Evolutionary conservation across 2,329 filamentous ascomycete species (phyloP), one percentile per base, ranked within the genome.

Genomic region (Rachicladosporium sp.): DNA sequence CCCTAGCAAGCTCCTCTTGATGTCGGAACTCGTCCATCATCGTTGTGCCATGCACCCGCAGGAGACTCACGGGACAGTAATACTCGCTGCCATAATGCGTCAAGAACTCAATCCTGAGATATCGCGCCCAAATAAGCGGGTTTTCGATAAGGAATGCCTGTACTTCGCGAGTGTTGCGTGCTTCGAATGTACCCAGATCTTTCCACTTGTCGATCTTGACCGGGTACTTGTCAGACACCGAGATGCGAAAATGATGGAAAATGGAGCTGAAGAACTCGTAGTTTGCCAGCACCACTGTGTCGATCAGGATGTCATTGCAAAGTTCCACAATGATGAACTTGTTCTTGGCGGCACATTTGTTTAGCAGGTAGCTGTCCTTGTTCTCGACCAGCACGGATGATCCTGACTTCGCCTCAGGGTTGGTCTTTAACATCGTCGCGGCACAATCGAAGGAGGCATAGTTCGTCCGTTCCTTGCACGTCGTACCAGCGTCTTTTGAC

Each of bases 201-300:
- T 81, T 86, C 91, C 91, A 98, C 50, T 91, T 85, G 36, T 94
- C 88, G 41, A 76, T 62, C 61, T 95, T 96, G 39, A 91, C 83
- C 1, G 91, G 91, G 60, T 95, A 96, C 41, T 86, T 78, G 63
- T 96, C 91, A 42, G 88, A 93, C 35, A 95, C 89, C 57, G 85
- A 93, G 50, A 96, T 78, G 37, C 83, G 75, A 59, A 98, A 95
- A 35, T 80, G 82, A 38, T 87, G 81, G 51, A 96, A 83, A 73
- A 93, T 95, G 57, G 87, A 95, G 40, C 87, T 94, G 68, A 98
- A 98, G 67, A 98, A 98, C 60, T 98, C 91, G 53, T 93, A 98
- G 59, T 98, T 98, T 45, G 89, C 91, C 39, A 98, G 71, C n/a
- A 96, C 91, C 31, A 98, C 71, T 0, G 91, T 98, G 57, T 98